Base-by-base conservation (phyloP, 306 rosid genomes). In the Gillenia trifoliata region DNA sequence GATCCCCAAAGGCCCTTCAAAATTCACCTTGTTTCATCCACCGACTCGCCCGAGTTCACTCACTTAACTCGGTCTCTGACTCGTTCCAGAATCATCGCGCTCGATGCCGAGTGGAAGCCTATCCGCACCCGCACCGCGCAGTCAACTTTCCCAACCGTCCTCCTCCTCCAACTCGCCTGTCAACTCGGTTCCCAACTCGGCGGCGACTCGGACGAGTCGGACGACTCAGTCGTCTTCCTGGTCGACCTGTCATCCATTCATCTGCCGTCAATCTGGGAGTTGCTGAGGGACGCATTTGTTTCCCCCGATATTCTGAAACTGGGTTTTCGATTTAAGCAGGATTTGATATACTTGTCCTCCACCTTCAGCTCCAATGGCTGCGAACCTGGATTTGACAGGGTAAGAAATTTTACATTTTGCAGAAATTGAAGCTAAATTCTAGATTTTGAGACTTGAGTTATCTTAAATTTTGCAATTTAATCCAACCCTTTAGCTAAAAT, bases 81-180 rank as follows among this genome's bases (percentile, higher is more conserved):
- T 80, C 92, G 85, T 50, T 84, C 96, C 11, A 75, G 86, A n/a
- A 68, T 91, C 74, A 78, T 93, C 29, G 96, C 87, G 1, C 91
- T 93, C 72, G 97, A 91, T 70, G 96, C 97, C 80, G 98, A 93
- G 72, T 93, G 98, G 98, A 93, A 89, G 79, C 90, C 97, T 54
- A 67, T 81, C n/a, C 89, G 89, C 47, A 65, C 82, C n/a, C 89
- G 88, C 47, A 68, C 80, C 45, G 77, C 76, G 22, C 79, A 80
- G 17, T 62, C 80, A 0, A 49, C 85, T 45, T 88, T 82, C 75
- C 98, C 98, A 81, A 64, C 83, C 40, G 96, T 93, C 3, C 66
- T 92, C 6, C 87, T 89, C 34, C 94, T 93, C 80, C 98, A 93
- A 82, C 80, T 93, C 75, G 98, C 94, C 19, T 88, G 92, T 73